These are phyloP conservation scores for Arthrobotrys sphaeroides DNA, from an alignment of 2,329 filamentous ascomycete genomes.

Conservation along the genomic window DNA sequence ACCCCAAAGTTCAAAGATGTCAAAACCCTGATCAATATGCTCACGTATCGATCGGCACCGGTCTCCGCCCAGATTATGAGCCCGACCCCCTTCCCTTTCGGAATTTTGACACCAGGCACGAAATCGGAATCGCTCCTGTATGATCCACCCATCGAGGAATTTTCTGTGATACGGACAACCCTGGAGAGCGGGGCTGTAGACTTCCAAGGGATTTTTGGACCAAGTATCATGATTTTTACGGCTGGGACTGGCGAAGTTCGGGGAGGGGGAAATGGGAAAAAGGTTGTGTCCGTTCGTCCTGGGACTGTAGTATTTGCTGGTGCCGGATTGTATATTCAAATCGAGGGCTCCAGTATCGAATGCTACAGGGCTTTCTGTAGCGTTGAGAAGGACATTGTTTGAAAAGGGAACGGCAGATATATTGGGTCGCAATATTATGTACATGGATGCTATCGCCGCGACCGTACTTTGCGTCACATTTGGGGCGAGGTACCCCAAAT, in stretches of 20 bases:
- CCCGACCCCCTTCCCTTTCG: conserved; percentile 83
- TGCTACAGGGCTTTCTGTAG: conserved; percentile 51
- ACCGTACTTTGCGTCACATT: not conserved
- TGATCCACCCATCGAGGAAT: conserved; percentile 96
- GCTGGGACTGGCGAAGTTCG: conserved; percentile 81
- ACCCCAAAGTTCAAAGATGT: conserved; percentile 99
- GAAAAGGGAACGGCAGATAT: not conserved
- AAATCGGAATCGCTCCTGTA: conserved; percentile 73
- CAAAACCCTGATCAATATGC: conserved; percentile 82
- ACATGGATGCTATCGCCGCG: not conserved
- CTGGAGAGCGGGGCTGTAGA: conserved; percentile 80
- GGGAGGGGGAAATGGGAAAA: conserved; percentile 77
- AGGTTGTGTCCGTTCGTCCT: conserved; percentile 64
- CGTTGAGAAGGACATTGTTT: conserved; percentile 8
- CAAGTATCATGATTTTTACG: conserved; percentile 93
- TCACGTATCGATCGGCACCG: conserved; percentile 94
- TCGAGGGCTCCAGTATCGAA: conserved; percentile 20
- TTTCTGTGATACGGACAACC: conserved; percentile 83
- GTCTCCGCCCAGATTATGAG: conserved; percentile 95
- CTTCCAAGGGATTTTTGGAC: conserved; percentile 85
- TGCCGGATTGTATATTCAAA: conserved; percentile 39
- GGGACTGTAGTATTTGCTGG: conserved; percentile 65
- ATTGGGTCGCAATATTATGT: not conserved
- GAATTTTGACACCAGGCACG: conserved; percentile 75
- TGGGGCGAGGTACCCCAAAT: no score